Evolutionary conservation across 2,329 filamentous ascomycete species (phyloP).

Genomic region (Fusarium camptoceras): DNA sequence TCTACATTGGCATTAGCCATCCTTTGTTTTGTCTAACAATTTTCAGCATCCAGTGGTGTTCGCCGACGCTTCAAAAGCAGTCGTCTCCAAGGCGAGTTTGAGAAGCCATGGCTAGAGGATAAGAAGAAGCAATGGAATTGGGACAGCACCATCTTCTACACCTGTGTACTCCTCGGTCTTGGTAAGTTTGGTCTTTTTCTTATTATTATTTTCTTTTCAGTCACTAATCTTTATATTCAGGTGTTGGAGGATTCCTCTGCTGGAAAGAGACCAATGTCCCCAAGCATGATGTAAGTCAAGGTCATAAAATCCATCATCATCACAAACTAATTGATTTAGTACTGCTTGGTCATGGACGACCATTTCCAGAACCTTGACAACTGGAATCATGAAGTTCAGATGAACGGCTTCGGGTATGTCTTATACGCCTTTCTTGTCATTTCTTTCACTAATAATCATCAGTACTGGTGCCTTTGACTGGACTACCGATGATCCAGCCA

Average conservation of each 20-base stretch:
- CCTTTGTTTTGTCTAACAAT: background rate
- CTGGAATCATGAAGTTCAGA: conserved; percentile 60
- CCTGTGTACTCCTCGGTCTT: conserved; percentile 36
- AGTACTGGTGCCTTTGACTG: conserved; percentile 61
- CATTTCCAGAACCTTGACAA: conserved; percentile 50
- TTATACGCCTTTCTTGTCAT: fast-evolving
- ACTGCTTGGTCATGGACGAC: conserved; percentile 44
- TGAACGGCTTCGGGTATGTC: conserved; percentile 55
- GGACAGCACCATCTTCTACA: conserved; percentile 47
- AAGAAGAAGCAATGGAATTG: conserved; percentile 43
- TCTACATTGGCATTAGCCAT: fast-evolving
- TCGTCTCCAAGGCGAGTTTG: conserved; percentile 41
- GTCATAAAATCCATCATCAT: background rate
- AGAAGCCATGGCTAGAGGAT: conserved; percentile 44
- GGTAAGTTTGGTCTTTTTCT: conserved; percentile 8
- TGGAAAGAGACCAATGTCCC: conserved; percentile 37
- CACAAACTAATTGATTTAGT: conserved; percentile 25
- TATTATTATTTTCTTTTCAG: background rate
- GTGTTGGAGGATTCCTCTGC: conserved; percentile 37
- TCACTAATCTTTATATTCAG: conserved; percentile 1
- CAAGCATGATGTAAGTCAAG: conserved; percentile 31
- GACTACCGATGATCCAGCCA: conserved; percentile 60
- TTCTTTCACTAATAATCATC: background rate
- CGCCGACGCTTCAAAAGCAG: conserved; percentile 51
- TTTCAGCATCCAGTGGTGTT: background rate